Base-by-base conservation (phyloP, 306 rosid genomes). In the Canavalia ensiformis region DNA sequence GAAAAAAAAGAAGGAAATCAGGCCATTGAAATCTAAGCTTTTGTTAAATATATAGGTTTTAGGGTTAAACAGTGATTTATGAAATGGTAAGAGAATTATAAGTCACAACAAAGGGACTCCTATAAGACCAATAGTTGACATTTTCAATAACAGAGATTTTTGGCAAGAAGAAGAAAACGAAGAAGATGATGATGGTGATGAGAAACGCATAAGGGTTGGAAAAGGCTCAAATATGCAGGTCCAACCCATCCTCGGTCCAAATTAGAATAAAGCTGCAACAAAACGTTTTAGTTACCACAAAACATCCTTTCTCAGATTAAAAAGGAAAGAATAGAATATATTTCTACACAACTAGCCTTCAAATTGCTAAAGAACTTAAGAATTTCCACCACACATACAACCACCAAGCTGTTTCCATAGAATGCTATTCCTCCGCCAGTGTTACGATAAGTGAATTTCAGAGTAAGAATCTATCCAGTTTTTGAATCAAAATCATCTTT, bases 181-280 rank as follows among this genome's bases (percentile, higher is more conserved):
- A 18, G 25, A 18, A 18, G 25, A 18, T 18, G 25, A 18, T 18
- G 25, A 18, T 18, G 25, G 25, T 18, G 25, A 18, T 57, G 64
- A 31, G 67, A 60, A 33, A 62, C 35, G 46, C 5, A 3, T 10
- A 18, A 18, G 25, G 25, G 25, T 18, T 34, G 45, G 29, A 11
- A 62, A 34, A 33, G 39, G 34, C 11, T 11, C 28, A 62, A 35
- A 11, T 34, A 63, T 34, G 33, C 45, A 63, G 29, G 10, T 34
- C 46, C 46, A 34, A 18, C 25, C 25, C 25, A 18, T 35, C 29
- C 29, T 5, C 28, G 6, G 4, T 35, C 68, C 34, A 62, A 11
- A 34, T 35, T 63, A 63, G 25, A 63, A 63, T 63, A 35, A 35
- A 63, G 4, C 33, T 56, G 42, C 68, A 35, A 63, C 45, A 63